These are phyloP conservation scores for Avena sativa DNA, from an alignment of 176 grass and related monocot genomes.

Conservation along the genomic window DNA sequence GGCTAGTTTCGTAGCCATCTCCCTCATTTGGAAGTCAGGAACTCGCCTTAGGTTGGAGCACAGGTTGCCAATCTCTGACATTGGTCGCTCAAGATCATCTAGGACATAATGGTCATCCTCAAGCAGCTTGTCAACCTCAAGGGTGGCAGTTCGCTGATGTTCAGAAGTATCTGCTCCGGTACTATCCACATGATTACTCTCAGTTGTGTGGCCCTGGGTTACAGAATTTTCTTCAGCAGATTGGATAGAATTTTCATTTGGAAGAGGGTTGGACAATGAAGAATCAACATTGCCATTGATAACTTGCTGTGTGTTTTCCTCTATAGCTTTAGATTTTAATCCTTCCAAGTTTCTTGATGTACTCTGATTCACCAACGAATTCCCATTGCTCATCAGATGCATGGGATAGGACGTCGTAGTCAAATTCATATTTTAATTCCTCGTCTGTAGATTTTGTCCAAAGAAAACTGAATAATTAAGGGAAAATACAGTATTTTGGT, in stretches of 20 bases:
- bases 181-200: constrained; percentile 18
- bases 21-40: constrained; percentile 88
- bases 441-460: constrained; percentile 78
- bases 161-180: constrained; percentile 19
- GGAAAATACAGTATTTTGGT: not conserved
- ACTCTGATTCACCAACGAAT: constrained; percentile 54
- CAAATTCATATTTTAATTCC: constrained; percentile 77
- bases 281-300: constrained; percentile 31
- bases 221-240: constrained; percentile 24
- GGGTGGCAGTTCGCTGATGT: constrained; percentile 34
- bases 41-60: constrained; percentile 84
- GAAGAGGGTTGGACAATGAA: constrained; percentile 39
- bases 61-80: constrained; percentile 89
- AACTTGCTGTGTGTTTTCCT: constrained; percentile 35
- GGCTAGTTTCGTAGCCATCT: constrained; percentile 84
- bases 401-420: constrained; percentile 76
- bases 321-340: constrained; percentile 41
- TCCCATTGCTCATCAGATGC: constrained; percentile 48
- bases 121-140: constrained; percentile 28
- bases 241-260: constrained; percentile 40
- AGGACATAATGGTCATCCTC: constrained; percentile 75
- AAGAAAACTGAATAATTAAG: constrained; percentile 48
- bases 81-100: constrained; percentile 79
- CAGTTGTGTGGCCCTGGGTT: constrained; percentile 26
- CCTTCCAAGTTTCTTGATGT: constrained; percentile 54